Evolutionary conservation across 2,329 filamentous ascomycete genomes (phyloP).

Genomic region (Capronia coronata): DNA sequence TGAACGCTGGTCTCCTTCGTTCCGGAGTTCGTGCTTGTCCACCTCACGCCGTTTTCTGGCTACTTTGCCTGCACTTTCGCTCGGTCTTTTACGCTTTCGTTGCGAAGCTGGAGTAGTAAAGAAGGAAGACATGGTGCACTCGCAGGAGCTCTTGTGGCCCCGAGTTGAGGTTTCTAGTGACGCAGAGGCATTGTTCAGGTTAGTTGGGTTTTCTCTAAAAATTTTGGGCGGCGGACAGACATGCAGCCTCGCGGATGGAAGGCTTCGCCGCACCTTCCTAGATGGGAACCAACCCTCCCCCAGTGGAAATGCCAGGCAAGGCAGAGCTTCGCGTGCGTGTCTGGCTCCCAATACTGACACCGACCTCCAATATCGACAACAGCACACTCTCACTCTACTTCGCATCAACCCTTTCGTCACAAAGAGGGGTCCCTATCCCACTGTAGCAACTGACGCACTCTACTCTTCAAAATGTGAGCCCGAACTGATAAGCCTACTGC

Average conservation of each 20-base stretch:
- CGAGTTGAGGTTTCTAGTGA: not conserved
- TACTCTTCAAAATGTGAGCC: conserved; percentile 12
- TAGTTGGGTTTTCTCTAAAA: conserved; percentile 3
- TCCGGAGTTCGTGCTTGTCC: conserved; percentile 39
- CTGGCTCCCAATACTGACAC: not conserved
- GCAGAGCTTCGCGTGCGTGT: conserved; percentile 17
- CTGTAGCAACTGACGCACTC: not conserved
- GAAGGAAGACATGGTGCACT: conserved; percentile 73
- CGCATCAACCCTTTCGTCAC: too few species aligned
- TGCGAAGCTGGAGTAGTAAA: conserved; percentile 83
- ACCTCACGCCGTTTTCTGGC: conserved; percentile 43
- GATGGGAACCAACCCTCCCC: not conserved
- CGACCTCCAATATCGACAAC: not conserved
- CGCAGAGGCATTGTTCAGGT: not conserved
- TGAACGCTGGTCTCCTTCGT: conserved; percentile 32
- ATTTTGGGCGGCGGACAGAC: conserved; percentile 12
- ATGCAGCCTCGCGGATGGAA: conserved; percentile 8
- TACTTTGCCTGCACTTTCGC: conserved; percentile 39
- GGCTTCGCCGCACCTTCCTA: conserved; percentile 21
- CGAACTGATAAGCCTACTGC: not conserved
- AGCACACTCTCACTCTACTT: too few species aligned
- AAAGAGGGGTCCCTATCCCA: too few species aligned
- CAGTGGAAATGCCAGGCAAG: not conserved
- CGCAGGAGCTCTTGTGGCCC: not conserved
- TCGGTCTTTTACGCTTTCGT: conserved; percentile 78